Percentiles rank a stretch among this genome's conserved stretches.
Conservation (phyloP, 768 basidiomycete species). For the Tricholoma sp. region DNA sequence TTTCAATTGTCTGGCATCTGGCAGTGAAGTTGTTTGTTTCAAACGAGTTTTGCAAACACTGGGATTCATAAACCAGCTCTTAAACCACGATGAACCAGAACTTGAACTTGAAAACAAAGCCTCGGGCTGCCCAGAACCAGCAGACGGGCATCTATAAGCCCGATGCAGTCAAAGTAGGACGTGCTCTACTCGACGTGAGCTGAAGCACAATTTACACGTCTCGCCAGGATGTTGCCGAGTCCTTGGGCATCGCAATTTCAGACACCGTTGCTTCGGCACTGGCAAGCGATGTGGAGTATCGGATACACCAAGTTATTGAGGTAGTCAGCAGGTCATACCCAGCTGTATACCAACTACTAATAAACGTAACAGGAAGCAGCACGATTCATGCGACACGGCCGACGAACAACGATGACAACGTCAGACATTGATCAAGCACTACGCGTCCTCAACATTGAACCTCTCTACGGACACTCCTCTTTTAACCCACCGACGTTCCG, state of each 20-base stretch:
- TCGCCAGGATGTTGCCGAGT: conserved; percentile 84
- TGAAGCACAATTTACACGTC: conserved; percentile 1
- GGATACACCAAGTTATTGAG: conserved; percentile 93
- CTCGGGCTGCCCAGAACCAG: conserved; percentile 38
- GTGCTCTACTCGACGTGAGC: background rate
- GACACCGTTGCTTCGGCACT: conserved; percentile 68
- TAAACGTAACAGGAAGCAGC: conserved; percentile 70
- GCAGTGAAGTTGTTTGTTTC: no score
- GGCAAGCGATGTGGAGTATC: conserved; percentile 95
- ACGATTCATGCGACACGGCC: conserved; percentile 93
- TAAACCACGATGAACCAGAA: conserved; percentile 12
- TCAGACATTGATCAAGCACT: conserved; percentile 92
- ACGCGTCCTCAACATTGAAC: conserved; percentile 93
- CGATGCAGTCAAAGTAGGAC: conserved; percentile 55
- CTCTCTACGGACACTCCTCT: conserved; percentile 73
- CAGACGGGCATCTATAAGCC: conserved; percentile 61
- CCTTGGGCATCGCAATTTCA: conserved; percentile 72
- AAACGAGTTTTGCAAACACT: background rate
- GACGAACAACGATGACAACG: conserved; percentile 89
- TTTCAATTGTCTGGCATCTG: no score
- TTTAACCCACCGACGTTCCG: conserved; percentile 49
- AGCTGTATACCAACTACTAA: background rate
- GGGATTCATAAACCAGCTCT: no score
- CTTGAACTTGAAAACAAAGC: conserved; percentile 49
- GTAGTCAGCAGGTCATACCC: conserved; percentile 28